phyloP scores from a whole-genome alignment of 495 filamentous ascomycete species.

The Penicillium verhagenii region DNA sequence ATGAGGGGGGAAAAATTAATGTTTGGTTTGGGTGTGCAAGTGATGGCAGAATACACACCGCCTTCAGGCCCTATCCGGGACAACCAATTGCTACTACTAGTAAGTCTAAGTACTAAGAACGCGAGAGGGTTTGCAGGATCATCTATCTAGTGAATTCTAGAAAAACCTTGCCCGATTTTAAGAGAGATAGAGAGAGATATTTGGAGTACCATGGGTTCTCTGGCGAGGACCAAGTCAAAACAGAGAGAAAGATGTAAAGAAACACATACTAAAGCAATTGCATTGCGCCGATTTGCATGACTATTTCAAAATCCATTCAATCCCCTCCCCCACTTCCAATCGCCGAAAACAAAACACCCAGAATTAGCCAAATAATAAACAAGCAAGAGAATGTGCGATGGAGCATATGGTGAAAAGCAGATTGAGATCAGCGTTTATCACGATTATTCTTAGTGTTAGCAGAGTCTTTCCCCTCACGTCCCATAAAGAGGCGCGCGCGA shows the following conservation, averaged over 20 bases:
- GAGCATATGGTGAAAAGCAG: not conserved
- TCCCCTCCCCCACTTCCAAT: slow-evolving; percentile 16
- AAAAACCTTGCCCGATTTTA: not conserved
- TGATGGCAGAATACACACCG: slow-evolving; percentile 25
- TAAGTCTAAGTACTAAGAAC: no score
- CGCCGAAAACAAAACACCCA: slow-evolving; percentile 24
- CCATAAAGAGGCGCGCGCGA: slow-evolving; percentile 35
- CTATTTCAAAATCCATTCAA: slow-evolving; percentile 8
- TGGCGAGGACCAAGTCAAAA: slow-evolving; percentile 1
- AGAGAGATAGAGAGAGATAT: not conserved
- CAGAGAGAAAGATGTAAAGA: not conserved
- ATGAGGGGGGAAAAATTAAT: slow-evolving; percentile 37
- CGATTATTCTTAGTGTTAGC: slow-evolving; percentile 7
- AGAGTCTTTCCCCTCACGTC: slow-evolving; percentile 12
- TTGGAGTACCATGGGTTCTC: slow-evolving; percentile 9
- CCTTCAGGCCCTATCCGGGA: slow-evolving; percentile 15
- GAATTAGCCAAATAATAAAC: slow-evolving; percentile 5
- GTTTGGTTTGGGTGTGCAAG: slow-evolving; percentile 22
- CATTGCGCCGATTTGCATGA: slow-evolving; percentile 17
- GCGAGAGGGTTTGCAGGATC: slow-evolving; percentile 18
- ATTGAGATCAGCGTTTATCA: not conserved
- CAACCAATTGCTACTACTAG: not conserved
- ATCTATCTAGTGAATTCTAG: not conserved
- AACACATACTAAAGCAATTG: slow-evolving; percentile 13
- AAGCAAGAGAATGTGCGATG: slow-evolving; percentile 2